Base-by-base conservation (phyloP, 2,329 filamentous ascomycete genomes). In the Stachybotrys echinatus region DNA sequence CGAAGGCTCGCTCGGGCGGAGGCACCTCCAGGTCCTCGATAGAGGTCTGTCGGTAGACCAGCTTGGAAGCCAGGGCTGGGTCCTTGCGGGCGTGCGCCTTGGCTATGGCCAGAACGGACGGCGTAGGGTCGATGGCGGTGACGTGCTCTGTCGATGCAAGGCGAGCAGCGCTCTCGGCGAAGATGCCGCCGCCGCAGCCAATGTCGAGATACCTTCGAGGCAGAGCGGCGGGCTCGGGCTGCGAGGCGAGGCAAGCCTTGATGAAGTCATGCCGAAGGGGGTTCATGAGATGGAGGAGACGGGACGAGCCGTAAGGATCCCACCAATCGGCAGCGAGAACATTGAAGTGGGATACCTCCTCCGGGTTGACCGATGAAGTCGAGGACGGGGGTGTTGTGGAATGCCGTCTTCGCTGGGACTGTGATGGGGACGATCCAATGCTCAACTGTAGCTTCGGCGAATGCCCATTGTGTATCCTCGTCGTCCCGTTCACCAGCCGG, bases 201-300 rank as follows among this genome's bases (percentile, higher is more conserved):
- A 99, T 82, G 68, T 99, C 94, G 48, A 99, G 85, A 68, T 90
- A 95, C 31, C 78, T 77, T 4, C 90, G 74, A 8, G 51, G 44
- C 48, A 61, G 56, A 46, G 71, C 56, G 8, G 68, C 53, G 21
- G 71, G 61, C 44, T 73, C 70, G 52, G 72, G 70, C 43, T 79
- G 74, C 19, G 81, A 78, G 55, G 60, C 59, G 44, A 86, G 80
- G 65, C 92, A 96, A 54, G 74, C 72, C 20, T 77, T 77, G 67
- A 96, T 94, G 71, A 97, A 97, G 70, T 91, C 85, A 73, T 97
- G 92, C 31, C 94, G 91, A 43, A 96, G 82, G 2, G 94, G 94
- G 72, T 99, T 97, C 92, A 99, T 97, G 58, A 96, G 85, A 70
- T 99, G 94, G 2, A 99, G 83, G 51, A 96, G 84, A 38, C 92